Percentiles rank a stretch among this genome's conserved stretches.
phyloP scores from a whole-genome alignment of 139 green algal genomes.

The Volvox reticuliferus region DNA sequence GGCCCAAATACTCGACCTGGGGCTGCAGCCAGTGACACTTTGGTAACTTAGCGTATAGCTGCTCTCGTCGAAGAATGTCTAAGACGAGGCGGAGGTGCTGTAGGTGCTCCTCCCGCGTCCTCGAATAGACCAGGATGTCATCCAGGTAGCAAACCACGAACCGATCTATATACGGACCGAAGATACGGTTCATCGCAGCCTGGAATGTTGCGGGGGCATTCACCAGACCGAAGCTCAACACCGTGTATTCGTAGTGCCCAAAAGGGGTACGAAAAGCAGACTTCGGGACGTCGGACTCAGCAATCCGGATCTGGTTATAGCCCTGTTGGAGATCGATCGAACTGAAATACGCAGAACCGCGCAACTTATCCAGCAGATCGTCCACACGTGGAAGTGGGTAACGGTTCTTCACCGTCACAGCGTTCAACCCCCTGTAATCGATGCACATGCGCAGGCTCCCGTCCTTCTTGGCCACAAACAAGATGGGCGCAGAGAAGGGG shows the following conservation, averaged over 20 bases:
- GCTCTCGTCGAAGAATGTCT: too few species aligned
- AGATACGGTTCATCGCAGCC: conserved; percentile 48
- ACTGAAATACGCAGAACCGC: conserved; percentile 8
- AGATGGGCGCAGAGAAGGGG: conserved; percentile 58
- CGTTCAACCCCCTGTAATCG: conserved; percentile 73
- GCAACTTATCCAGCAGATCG: conserved; percentile 56
- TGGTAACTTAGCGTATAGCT: too few species aligned
- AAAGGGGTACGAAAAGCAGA: conserved; percentile 56
- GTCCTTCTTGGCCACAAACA: conserved; percentile 78
- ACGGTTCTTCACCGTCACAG: conserved; percentile 68
- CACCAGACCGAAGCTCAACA: conserved; percentile 50
- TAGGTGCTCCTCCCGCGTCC: not conserved
- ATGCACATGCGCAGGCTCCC: conserved; percentile 68
- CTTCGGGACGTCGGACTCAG: conserved; percentile 27
- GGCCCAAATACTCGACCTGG: too few species aligned
- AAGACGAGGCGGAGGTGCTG: too few species aligned
- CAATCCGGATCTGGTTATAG: conserved; percentile 20
- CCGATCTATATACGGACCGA: not conserved
- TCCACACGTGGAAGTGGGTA: conserved; percentile 70
- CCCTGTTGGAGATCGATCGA: conserved; percentile 35
- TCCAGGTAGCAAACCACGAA: conserved; percentile 59
- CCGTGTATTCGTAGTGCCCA: conserved; percentile 56
- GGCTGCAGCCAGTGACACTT: too few species aligned
- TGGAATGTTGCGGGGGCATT: conserved; percentile 55
- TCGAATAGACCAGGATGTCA: conserved; percentile 55